Percentiles rank a stretch among this genome's conserved stretches.
Evolutionary conservation across 2,329 filamentous ascomycete genomes (phyloP).

Genomic region (Teratosphaeria pseudoeucalypti): DNA sequence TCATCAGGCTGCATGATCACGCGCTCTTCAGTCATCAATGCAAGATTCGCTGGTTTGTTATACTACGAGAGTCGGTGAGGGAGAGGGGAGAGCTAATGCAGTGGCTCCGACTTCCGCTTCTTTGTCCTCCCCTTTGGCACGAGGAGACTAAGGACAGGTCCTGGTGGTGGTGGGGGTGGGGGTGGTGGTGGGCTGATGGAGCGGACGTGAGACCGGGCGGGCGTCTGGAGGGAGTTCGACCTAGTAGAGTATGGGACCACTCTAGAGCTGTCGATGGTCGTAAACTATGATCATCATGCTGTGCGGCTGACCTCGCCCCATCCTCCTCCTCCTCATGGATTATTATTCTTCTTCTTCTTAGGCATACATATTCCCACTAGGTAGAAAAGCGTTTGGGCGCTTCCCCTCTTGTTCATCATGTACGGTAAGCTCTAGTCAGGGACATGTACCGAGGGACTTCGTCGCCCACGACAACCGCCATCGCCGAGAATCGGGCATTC

Average conservation of each 20-base stretch:
- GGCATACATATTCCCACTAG: neutral
- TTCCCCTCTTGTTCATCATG: neutral
- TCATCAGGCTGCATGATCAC: too few species aligned
- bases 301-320: neutral
- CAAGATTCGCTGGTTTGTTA: too few species aligned
- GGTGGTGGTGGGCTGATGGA: neutral
- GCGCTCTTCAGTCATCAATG: too few species aligned
- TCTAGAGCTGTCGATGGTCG: neutral
- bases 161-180: too few species aligned
- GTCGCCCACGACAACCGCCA: neutral
- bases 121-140: neutral
- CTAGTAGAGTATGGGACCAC: too few species aligned
- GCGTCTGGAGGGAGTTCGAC: neutral
- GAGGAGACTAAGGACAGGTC: neutral
- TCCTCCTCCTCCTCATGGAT: neutral
- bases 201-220: neutral
- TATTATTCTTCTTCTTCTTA: too few species aligned
- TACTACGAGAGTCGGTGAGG: neutral
- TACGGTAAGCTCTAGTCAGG: neutral
- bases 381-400: neutral
- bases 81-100: too few species aligned
- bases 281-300: neutral
- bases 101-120: neutral
- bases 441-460: neutral
- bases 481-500: neutral